Evolutionary conservation across 1,139 yeast genomes (phyloP).

Genomic region (Zygosaccharomyces sapae): DNA sequence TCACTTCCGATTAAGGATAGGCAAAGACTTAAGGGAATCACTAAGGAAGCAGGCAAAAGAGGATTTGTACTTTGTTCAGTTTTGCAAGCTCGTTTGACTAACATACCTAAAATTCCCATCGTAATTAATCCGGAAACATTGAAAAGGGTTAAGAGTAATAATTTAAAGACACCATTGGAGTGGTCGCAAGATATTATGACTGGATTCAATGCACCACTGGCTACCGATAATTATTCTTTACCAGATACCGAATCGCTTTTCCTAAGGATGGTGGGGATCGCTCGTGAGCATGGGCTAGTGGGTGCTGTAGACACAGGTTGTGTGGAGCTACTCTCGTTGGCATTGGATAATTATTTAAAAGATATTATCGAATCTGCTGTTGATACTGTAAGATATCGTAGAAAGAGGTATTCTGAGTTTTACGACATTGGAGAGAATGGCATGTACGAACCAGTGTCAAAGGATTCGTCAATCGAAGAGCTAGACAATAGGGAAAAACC

Average conservation of each 20-base stretch:
- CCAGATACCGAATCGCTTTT: constrained; percentile 75
- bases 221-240: constrained; percentile 72
- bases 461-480: constrained; percentile 11
- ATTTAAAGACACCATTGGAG: constrained; percentile 54
- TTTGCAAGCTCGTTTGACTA: constrained; percentile 75
- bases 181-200: constrained; percentile 94
- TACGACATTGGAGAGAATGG: constrained; percentile 37
- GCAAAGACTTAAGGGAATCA: constrained; percentile 74
- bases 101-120: constrained; percentile 85
- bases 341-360: constrained; percentile 75
- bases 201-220: constrained; percentile 80
- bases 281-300: constrained; percentile 87
- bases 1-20: constrained; percentile 83
- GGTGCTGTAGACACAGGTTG: constrained; percentile 73
- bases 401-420: constrained; percentile 49
- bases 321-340: constrained; percentile 71
- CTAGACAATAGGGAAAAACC: constrained; percentile 18
- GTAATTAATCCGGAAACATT: constrained; percentile 44
- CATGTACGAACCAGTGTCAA: constrained; percentile 28
- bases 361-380: constrained; percentile 72
- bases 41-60: constrained; percentile 75
- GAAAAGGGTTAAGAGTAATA: constrained; percentile 43
- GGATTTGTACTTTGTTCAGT: constrained; percentile 76
- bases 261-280: constrained; percentile 71
- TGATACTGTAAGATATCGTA: constrained; percentile 63